Evolutionary conservation across 306 rosid genomes (phyloP).

Genomic region (Hippophae gyantsensis): DNA sequence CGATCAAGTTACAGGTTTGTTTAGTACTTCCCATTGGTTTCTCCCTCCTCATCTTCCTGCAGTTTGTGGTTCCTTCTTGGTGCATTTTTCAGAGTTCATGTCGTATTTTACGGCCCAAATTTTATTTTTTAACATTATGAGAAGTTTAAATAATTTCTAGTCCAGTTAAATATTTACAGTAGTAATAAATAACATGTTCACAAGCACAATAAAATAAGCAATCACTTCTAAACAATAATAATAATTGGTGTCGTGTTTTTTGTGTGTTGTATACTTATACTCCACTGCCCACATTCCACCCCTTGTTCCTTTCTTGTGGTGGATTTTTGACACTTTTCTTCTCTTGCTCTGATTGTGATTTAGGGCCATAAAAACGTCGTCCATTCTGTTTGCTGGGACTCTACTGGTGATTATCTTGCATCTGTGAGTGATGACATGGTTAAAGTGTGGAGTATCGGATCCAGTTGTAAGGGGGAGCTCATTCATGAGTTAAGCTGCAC

Average conservation of each 20-base stretch:
- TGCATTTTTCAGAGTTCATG: too few species aligned
- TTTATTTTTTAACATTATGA: too few species aligned
- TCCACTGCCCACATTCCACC: too few species aligned
- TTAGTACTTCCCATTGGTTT: background rate
- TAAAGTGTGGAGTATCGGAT: slow-evolving; percentile 50
- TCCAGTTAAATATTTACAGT: too few species aligned
- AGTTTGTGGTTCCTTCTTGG: background rate
- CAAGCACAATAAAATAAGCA: too few species aligned
- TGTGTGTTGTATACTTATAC: too few species aligned
- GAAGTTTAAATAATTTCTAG: too few species aligned
- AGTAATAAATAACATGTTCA: too few species aligned
- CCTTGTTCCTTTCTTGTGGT: background rate
- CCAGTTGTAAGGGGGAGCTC: slow-evolving; percentile 38
- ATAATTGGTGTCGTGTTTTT: too few species aligned
- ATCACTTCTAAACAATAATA: too few species aligned
- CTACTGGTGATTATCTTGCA: slow-evolving; percentile 56
- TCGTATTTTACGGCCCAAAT: too few species aligned
- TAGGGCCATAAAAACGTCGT: slow-evolving; percentile 61
- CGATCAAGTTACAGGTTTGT: slow-evolving; percentile 45
- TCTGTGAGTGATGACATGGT: slow-evolving; percentile 61
- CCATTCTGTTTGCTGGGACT: slow-evolving; percentile 66
- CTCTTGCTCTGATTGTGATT: slow-evolving; percentile 12
- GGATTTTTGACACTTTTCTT: background rate
- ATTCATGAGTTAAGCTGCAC: slow-evolving; percentile 36
- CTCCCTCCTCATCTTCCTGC: background rate